phyloP scores from a whole-genome alignment of 768 basidiomycete species.

The Neoboletus subvelutipes region DNA sequence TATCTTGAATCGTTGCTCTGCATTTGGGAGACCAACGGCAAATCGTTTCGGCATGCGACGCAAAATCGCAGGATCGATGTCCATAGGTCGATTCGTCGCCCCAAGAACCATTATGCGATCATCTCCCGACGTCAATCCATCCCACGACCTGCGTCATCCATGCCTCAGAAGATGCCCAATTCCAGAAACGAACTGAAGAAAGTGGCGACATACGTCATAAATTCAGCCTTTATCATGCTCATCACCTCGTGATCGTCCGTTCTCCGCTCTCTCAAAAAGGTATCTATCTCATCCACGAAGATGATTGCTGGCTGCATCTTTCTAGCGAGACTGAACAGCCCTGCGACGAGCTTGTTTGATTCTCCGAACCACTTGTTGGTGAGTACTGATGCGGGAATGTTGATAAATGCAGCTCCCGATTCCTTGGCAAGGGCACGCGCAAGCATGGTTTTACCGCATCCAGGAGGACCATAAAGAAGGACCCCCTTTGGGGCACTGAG shows the following conservation, averaged over 20 bases:
- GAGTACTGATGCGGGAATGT: slow-evolving; percentile 71
- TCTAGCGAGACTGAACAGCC: slow-evolving; percentile 87
- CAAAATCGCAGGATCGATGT: slow-evolving; percentile 83
- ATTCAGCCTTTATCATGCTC: slow-evolving; percentile 97
- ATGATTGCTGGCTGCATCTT: slow-evolving; percentile 96
- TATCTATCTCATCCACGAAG: slow-evolving; percentile 99
- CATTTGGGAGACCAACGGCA: slow-evolving; percentile 75
- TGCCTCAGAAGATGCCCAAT: not conserved
- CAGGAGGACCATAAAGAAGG: slow-evolving; percentile 92
- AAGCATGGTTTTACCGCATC: slow-evolving; percentile 99
- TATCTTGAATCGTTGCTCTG: slow-evolving; percentile 80
- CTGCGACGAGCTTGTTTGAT: slow-evolving; percentile 93
- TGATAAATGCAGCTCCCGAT: slow-evolving; percentile 95
- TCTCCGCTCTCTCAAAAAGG: slow-evolving; percentile 85
- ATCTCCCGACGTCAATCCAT: slow-evolving; percentile 79
- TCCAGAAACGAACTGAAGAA: slow-evolving; percentile 5
- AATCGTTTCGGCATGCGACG: slow-evolving; percentile 99
- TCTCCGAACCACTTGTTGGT: slow-evolving; percentile 87
- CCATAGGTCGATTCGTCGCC: slow-evolving; percentile 92
- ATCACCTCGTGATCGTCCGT: slow-evolving; percentile 95
- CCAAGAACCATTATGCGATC: slow-evolving; percentile 90
- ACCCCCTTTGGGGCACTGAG: slow-evolving; percentile 95
- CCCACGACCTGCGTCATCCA: slow-evolving; percentile 70
- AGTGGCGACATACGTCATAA: slow-evolving; percentile 70
- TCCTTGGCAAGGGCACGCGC: slow-evolving; percentile 98